A percentile compares a stretch with the other conserved stretches of the same genome.
Evolutionary conservation across 2,329 filamentous ascomycete species (phyloP).

Genomic region (Fonsecaea pedrosoi): DNA sequence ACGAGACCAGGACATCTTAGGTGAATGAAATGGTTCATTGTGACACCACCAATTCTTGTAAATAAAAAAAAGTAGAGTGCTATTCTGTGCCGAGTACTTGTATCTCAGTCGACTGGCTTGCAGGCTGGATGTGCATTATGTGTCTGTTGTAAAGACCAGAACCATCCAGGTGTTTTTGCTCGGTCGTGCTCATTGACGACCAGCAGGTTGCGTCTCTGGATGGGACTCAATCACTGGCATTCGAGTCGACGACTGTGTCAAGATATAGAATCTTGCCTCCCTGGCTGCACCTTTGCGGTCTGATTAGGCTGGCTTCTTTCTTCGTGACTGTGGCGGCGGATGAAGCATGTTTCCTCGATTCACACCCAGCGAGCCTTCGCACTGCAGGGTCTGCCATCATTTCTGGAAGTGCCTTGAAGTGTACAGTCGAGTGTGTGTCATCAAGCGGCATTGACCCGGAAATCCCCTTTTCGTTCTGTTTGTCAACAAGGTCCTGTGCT

Average conservation of each 20-base stretch:
- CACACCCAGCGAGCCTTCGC: neutral
- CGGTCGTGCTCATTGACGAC: neutral
- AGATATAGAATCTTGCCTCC: neutral
- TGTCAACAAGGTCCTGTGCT: neutral
- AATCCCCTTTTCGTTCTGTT: neutral
- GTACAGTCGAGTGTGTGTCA: neutral
- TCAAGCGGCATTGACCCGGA: neutral
- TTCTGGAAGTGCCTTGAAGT: neutral
- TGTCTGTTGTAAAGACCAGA: neutral
- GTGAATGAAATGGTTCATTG: slow-evolving; percentile 7
- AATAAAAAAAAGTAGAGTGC: neutral
- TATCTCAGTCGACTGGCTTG: neutral
- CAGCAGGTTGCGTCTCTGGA: neutral
- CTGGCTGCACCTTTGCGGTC: neutral
- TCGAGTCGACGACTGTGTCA: neutral
- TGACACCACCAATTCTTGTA: neutral
- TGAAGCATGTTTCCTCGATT: neutral
- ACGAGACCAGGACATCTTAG: slow-evolving; percentile 27
- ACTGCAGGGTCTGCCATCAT: neutral
- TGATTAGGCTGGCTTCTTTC: neutral
- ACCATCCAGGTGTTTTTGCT: neutral
- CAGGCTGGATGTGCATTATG: neutral
- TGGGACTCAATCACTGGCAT: neutral
- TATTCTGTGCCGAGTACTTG: neutral
- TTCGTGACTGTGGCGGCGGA: neutral